Conservation (phyloP, 192 early-diverging fungal species). For the Geranomyces michiganensis region DNA sequence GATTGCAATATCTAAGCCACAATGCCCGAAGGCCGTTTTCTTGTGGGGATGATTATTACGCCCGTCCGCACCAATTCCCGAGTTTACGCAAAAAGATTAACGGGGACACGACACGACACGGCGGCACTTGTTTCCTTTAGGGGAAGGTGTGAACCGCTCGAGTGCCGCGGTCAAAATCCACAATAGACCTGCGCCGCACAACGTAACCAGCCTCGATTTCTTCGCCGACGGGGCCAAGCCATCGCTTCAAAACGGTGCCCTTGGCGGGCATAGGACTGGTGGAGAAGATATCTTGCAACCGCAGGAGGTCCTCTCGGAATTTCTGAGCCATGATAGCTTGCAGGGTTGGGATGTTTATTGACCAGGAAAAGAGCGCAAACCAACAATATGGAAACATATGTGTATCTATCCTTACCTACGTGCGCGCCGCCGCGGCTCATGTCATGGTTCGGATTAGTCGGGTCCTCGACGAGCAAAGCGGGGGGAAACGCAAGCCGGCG, state of each 20-base stretch:
- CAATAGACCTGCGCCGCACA: not conserved
- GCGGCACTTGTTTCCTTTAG: too few species aligned
- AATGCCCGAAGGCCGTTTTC: too few species aligned
- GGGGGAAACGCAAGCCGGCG: not conserved
- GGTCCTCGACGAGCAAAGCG: slow-evolving; percentile 12
- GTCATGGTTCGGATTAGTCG: not conserved
- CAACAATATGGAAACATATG: not conserved
- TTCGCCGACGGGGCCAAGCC: not conserved
- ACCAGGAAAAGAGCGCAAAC: not conserved
- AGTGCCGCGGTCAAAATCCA: not conserved
- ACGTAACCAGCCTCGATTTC: not conserved
- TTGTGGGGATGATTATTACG: too few species aligned
- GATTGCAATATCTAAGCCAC: too few species aligned
- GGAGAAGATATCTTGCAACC: not conserved
- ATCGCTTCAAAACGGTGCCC: not conserved
- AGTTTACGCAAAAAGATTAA: too few species aligned
- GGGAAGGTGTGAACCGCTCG: too few species aligned
- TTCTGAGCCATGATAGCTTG: not conserved
- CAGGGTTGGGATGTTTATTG: not conserved
- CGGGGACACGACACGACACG: too few species aligned
- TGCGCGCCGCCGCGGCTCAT: not conserved
- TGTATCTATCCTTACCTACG: not conserved
- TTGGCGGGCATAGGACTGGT: not conserved
- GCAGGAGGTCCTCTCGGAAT: not conserved
- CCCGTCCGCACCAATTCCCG: too few species aligned